Evolutionary conservation across 495 filamentous ascomycete species (phyloP).

Genomic region (Hypomontagnella monticulosa): DNA sequence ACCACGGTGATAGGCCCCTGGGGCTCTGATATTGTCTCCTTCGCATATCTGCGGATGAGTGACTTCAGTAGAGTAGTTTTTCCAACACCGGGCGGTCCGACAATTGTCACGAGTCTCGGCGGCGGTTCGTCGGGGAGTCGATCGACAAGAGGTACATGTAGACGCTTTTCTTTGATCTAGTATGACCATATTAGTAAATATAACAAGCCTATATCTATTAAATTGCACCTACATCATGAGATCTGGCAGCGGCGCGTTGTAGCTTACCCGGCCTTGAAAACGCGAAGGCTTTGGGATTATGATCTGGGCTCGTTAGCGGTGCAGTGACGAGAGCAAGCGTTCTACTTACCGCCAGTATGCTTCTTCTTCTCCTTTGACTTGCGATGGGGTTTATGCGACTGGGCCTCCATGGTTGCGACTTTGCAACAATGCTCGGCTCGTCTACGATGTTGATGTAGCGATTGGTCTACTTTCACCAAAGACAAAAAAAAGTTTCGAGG

Average conservation of each 20-base stretch:
- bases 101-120: conserved; percentile 87
- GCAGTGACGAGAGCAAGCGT: background rate
- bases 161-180: conserved; percentile 90
- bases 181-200: conserved; percentile 10
- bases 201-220: background rate
- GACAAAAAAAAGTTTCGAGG: conserved; percentile 24
- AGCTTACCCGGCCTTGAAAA: conserved; percentile 86
- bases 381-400: conserved; percentile 86
- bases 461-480: background rate
- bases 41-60: conserved; percentile 91
- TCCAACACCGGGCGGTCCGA: conserved; percentile 90
- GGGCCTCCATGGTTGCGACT: conserved; percentile 72
- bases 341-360: conserved; percentile 57
- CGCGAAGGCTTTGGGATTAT: conserved; percentile 92
- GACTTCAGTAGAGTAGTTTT: conserved; percentile 78
- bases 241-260: conserved; percentile 83
- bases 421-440: conserved; percentile 18
- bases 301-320: conserved; percentile 57
- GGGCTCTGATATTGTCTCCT: conserved; percentile 89
- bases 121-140: conserved; percentile 95
- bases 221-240: conserved; percentile 79
- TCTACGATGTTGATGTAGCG: conserved; percentile 1
- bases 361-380: conserved; percentile 93
- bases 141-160: conserved; percentile 96
- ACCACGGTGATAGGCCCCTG: conserved; percentile 94